Conservation (phyloP, 2,329 filamentous ascomycete genomes). For the Leptographium galeiforme region DNA sequence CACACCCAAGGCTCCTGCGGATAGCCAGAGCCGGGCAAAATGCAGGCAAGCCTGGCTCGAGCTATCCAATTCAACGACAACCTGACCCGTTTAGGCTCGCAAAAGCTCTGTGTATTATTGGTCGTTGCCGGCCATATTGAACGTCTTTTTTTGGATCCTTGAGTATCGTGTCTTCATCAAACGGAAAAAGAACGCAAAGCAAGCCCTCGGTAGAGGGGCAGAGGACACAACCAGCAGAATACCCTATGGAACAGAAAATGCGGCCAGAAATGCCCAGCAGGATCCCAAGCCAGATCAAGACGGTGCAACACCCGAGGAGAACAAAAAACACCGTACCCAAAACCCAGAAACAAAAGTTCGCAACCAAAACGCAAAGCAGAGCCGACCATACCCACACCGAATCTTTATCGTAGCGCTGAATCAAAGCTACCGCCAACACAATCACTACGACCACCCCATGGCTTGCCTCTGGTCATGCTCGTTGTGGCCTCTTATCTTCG, state of each 20-base stretch:
- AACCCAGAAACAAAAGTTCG: background rate
- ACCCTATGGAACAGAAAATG: background rate
- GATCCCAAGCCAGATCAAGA: background rate
- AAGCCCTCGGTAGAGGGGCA: background rate
- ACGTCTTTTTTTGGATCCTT: slow-evolving; percentile 10
- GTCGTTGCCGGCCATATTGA: slow-evolving; percentile 13
- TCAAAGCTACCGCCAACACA: background rate
- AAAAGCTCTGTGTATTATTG: slow-evolving; percentile 10
- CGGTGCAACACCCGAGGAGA: background rate
- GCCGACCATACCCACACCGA: background rate
- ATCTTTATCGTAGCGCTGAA: background rate
- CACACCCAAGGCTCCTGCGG: too few relatives aligned
- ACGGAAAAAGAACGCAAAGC: background rate
- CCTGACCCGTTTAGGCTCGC: background rate
- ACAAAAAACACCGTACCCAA: background rate
- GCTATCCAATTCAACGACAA: background rate
- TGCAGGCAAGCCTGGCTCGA: background rate
- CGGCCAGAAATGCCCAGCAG: background rate
- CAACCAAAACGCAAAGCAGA: background rate
- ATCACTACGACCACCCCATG: background rate
- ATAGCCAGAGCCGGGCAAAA: background rate
- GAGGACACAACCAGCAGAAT: background rate
- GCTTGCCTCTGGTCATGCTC: background rate
- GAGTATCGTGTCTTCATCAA: slow-evolving; percentile 10
- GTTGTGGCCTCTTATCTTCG: slow-evolving; percentile 41